Conservation (phyloP, 306 rosid species). For the Ormosia emarginata region DNA sequence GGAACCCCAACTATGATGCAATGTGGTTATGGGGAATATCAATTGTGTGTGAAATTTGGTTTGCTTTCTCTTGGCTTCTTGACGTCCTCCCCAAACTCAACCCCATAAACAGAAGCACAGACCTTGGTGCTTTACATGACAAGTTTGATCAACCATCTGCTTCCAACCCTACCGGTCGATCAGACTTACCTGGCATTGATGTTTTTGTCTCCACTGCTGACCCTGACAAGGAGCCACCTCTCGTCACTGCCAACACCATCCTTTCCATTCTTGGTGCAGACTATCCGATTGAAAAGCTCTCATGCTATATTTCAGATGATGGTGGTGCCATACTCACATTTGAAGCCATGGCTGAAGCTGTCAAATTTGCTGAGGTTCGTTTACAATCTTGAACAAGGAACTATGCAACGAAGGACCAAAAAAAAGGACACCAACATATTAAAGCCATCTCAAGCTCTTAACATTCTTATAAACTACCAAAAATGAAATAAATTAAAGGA, state of each 20-base stretch:
- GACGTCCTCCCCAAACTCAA: constrained; percentile 72
- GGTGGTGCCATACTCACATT: constrained; percentile 91
- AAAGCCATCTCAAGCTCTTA: background rate
- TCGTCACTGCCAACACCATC: constrained; percentile 80
- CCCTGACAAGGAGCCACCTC: constrained; percentile 83
- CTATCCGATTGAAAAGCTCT: constrained; percentile 65
- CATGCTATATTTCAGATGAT: constrained; percentile 78
- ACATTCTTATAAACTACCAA: background rate
- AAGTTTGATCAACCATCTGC: constrained; percentile 62
- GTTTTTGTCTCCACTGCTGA: constrained; percentile 77
- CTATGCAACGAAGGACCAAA: background rate
- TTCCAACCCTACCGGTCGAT: constrained; percentile 57
- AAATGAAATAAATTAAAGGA: background rate
- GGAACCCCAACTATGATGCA: constrained; percentile 73
- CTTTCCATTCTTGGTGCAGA: constrained; percentile 74
- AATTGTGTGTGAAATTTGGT: constrained; percentile 84
- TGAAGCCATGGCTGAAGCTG: constrained; percentile 91
- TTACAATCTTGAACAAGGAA: background rate
- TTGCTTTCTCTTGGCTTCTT: constrained; percentile 77
- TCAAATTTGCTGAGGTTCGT: constrained; percentile 71
- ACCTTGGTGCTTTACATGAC: constrained; percentile 59
- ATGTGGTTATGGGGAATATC: constrained; percentile 88
- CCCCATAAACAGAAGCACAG: constrained; percentile 79
- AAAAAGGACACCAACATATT: background rate
- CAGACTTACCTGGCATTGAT: constrained; percentile 78